Conservation (phyloP, 1,284 basidiomycete genomes). For the Cutaneotrichosporon curvatum region DNA sequence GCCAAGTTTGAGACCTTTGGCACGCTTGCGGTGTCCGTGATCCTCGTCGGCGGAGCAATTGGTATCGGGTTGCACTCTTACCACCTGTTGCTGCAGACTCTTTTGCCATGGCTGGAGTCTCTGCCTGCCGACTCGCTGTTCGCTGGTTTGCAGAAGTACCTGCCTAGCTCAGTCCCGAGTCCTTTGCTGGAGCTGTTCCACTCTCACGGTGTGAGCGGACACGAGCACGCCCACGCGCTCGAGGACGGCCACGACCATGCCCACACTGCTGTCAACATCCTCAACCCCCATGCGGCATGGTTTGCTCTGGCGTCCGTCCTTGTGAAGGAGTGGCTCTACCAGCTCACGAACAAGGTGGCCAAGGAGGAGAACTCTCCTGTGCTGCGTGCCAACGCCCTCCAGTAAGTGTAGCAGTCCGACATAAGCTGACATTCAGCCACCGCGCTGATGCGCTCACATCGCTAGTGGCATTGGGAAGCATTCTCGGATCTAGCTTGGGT, state of each 20-base stretch:
- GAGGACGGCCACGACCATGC: conserved; percentile 30
- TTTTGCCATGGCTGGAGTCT: conserved; percentile 45
- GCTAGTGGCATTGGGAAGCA: conserved; percentile 77
- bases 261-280: conserved; percentile 37
- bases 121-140: conserved; percentile 40
- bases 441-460: conserved; percentile 89
- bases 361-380: conserved; percentile 84
- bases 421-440: conserved; percentile 56
- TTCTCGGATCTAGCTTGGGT: conserved; percentile 74
- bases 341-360: conserved; percentile 78
- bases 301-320: conserved; percentile 76
- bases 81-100: conserved; percentile 46
- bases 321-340: conserved; percentile 88
- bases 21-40: conserved; percentile 71
- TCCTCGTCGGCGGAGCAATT: conserved; percentile 75
- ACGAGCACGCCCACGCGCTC: conserved; percentile 32
- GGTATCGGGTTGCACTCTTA: conserved; percentile 93
- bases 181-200: conserved; percentile 46
- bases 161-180: conserved; percentile 41
- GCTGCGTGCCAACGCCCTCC: conserved; percentile 77
- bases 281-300: conserved; percentile 95
- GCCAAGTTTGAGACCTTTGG: conserved; percentile 93
- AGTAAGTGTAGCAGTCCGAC: conserved; percentile 29
- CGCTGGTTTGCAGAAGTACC: conserved; percentile 29
- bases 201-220: conserved; percentile 49